These are phyloP conservation scores for Pisolithus sp. DNA, from an alignment of 768 basidiomycete genomes.

Conservation along the genomic window DNA sequence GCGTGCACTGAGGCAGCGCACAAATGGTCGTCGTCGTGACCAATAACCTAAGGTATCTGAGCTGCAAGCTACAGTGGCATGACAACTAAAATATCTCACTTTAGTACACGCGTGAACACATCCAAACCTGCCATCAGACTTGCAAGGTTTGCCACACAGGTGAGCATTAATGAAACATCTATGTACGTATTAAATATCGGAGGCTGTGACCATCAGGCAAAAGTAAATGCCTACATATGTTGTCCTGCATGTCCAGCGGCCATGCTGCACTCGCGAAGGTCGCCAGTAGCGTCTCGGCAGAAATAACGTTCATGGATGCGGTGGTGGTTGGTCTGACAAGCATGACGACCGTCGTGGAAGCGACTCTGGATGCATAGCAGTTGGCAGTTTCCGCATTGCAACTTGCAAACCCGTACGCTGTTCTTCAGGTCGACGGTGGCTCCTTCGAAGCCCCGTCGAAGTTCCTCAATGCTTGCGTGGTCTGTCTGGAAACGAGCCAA, in stretches of 20 bases:
- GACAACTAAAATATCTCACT: conserved; percentile 25
- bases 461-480: conserved; percentile 35
- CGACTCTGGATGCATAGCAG: conserved; percentile 38
- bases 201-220: too few relatives aligned
- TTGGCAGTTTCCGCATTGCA: conserved; percentile 39
- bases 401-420: conserved; percentile 33
- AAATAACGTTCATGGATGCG: conserved; percentile 37
- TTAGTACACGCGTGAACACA: conserved; percentile 49
- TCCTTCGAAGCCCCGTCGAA: conserved; percentile 35
- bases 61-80: neutral
- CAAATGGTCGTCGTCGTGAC: conserved; percentile 45
- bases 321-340: conserved; percentile 41
- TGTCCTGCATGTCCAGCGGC: conserved; percentile 47
- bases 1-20: conserved; percentile 48
- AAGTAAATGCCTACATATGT: conserved; percentile 41
- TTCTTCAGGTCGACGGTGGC: conserved; percentile 26
- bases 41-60: conserved; percentile 32
- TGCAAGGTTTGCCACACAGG: conserved; percentile 49
- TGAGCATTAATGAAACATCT: conserved; percentile 50
- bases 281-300: neutral
- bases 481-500: conserved; percentile 34
- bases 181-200: neutral
- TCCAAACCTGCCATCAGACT: conserved; percentile 38
- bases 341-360: conserved; percentile 37
- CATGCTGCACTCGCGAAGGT: neutral